Percentiles rank a stretch among this genome's conserved stretches.
phyloP scores from a whole-genome alignment of 768 basidiomycete species.

The Russula vinacea region DNA sequence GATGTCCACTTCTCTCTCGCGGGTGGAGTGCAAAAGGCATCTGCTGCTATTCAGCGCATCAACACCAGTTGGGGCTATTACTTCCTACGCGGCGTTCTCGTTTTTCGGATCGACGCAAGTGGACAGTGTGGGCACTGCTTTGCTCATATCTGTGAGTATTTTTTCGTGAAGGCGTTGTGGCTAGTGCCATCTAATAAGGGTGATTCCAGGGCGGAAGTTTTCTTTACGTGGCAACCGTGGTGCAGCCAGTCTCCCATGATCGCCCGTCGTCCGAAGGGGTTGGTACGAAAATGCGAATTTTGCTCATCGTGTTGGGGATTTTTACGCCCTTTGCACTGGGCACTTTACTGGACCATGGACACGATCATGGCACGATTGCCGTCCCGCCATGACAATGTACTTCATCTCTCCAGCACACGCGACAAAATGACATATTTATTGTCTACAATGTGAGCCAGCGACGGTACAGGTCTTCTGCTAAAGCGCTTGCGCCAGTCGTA shows the following conservation, averaged over 20 bases:
- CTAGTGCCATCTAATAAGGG: slow-evolving; percentile 7
- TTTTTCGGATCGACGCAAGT: slow-evolving; percentile 46
- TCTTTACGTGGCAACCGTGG: slow-evolving; percentile 87
- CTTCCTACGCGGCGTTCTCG: slow-evolving; percentile 68
- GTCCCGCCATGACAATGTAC: slow-evolving; percentile 1
- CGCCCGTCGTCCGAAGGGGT: slow-evolving; percentile 18
- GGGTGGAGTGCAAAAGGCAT: slow-evolving; percentile 66
- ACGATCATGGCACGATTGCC: slow-evolving; percentile 11
- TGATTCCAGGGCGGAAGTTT: slow-evolving; percentile 79
- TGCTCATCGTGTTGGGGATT: slow-evolving; percentile 24
- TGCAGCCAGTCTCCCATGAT: slow-evolving; percentile 66
- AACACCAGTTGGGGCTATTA: slow-evolving; percentile 77
- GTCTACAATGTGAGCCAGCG: slow-evolving; percentile 71
- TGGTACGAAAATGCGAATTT: slow-evolving; percentile 21
- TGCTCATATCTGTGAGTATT: slow-evolving; percentile 76
- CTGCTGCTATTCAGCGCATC: slow-evolving; percentile 76
- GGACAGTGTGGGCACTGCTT: slow-evolving; percentile 68
- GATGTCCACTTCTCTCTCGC: slow-evolving; percentile 68
- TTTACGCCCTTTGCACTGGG: slow-evolving; percentile 25
- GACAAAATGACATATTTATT: background rate
- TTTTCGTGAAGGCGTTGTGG: background rate
- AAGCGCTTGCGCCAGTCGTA: slow-evolving; percentile 65
- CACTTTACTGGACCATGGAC: slow-evolving; percentile 22
- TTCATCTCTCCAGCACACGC: background rate
- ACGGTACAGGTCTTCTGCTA: slow-evolving; percentile 68